Conservation (phyloP, 805 yeast species). For the Nakazawaea ernobii region DNA sequence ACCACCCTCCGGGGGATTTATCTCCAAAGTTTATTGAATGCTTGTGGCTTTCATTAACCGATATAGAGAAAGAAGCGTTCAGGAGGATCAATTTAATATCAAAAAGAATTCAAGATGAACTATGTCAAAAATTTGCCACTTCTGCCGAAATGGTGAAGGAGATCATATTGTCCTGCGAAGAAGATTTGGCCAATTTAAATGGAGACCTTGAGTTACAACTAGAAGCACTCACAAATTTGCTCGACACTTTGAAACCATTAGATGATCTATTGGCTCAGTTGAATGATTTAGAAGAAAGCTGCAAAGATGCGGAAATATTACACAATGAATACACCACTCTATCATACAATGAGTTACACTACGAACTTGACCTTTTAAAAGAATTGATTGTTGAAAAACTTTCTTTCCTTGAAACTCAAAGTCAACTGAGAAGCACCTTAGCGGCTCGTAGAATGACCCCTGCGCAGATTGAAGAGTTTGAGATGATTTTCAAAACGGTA, state of each 20-base stretch:
- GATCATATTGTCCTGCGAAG: conserved; percentile 20
- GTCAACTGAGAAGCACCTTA: conserved; percentile 20
- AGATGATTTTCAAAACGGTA: conserved; percentile 36
- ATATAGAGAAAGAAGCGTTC: conserved; percentile 26
- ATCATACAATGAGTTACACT: conserved; percentile 30
- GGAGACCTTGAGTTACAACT: conserved; percentile 34
- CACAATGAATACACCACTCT: conserved; percentile 16
- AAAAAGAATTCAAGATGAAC: conserved; percentile 25
- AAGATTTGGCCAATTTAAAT: conserved; percentile 20
- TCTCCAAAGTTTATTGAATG: conserved; percentile 22
- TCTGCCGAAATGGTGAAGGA: conserved; percentile 25
- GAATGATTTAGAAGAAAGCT: conserved; percentile 18
- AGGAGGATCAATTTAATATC: conserved; percentile 24
- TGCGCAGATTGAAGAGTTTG: conserved; percentile 35
- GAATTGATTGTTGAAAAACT: conserved; percentile 32
- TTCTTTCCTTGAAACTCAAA: conserved; percentile 35
- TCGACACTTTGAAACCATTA: conserved; percentile 30
- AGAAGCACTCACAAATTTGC: conserved; percentile 25
- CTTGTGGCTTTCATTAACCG: conserved; percentile 25
- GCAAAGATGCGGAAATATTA: conserved; percentile 27
- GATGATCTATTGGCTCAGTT: conserved; percentile 22
- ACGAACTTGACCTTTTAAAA: conserved; percentile 30
- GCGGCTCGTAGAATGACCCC: conserved; percentile 29
- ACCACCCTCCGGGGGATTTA: conserved; percentile 27
- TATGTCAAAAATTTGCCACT: conserved; percentile 25